Conservation (phyloP, 2,329 filamentous ascomycete species). For the Calycina marina region DNA sequence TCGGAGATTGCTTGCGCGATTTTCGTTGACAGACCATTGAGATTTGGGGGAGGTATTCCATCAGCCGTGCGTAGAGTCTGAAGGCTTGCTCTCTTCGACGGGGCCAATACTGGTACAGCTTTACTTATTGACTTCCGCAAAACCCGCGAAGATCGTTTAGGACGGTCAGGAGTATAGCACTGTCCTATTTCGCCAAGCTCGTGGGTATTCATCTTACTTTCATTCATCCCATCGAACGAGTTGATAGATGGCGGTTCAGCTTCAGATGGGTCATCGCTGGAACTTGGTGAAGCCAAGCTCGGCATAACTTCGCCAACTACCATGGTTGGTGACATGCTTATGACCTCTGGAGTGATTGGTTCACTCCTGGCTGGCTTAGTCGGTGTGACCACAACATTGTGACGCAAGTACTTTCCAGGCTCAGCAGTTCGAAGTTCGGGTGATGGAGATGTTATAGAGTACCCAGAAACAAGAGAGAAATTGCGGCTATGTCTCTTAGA, state of each 20-base stretch:
- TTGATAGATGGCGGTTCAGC: background rate
- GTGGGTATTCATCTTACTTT: background rate
- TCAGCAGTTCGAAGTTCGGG: slow-evolving; percentile 10
- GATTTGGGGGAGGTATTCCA: no score
- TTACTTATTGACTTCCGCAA: no score
- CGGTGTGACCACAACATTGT: no score
- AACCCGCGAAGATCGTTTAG: no score
- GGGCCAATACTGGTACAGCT: no score
- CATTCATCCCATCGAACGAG: background rate
- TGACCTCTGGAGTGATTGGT: background rate
- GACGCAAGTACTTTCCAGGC: slow-evolving; percentile 11
- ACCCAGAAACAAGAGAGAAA: slow-evolving; percentile 6
- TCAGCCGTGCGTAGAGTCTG: no score
- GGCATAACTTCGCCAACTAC: background rate
- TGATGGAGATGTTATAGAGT: slow-evolving; percentile 7
- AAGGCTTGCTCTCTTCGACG: no score
- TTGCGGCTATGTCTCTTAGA: slow-evolving; percentile 8
- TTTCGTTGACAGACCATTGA: no score
- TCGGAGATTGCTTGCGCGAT: no score
- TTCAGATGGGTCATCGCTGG: background rate
- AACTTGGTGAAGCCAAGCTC: background rate
- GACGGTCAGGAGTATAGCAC: no score
- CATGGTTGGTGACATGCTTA: background rate
- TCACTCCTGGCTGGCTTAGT: background rate
- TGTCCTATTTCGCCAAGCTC: background rate